Percentiles rank a stretch among this genome's conserved stretches.
These are phyloP conservation scores for Hericium erinaceus DNA, from an alignment of 768 basidiomycete species.

Conservation along the genomic window DNA sequence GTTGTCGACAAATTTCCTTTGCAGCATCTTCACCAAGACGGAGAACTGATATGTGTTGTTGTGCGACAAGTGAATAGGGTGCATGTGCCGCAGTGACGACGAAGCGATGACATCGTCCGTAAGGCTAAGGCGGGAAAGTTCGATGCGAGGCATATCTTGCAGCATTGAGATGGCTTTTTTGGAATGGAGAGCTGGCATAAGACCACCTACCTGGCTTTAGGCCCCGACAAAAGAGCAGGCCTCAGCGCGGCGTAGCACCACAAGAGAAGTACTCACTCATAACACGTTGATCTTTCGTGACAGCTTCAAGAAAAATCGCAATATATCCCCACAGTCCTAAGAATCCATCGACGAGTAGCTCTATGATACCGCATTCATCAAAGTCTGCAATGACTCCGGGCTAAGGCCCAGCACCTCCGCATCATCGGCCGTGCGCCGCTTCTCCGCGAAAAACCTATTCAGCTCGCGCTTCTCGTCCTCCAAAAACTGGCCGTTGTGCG, in stretches of 20 bases:
- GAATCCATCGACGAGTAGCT: background rate
- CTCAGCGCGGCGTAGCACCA: background rate
- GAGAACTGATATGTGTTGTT: no score
- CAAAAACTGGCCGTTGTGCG: conserved; percentile 8
- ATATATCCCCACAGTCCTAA: background rate
- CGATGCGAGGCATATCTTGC: no score
- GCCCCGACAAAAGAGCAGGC: background rate
- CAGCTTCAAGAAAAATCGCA: background rate
- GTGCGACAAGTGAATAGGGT: no score
- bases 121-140: no score
- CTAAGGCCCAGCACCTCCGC: conserved; percentile 1
- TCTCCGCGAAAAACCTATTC: conserved; percentile 4
- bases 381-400: background rate
- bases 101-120: no score
- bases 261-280: background rate
- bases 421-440: background rate
- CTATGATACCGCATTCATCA: conserved; percentile 5
- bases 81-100: no score
- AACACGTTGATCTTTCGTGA: background rate
- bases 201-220: no score
- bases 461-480: conserved; percentile 5
- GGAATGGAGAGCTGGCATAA: no score
- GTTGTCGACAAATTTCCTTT: no score
- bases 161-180: no score
- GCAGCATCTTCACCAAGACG: no score